phyloP scores from a whole-genome alignment of 2,329 filamentous ascomycete genomes.

The Ophiostoma piceae region DNA sequence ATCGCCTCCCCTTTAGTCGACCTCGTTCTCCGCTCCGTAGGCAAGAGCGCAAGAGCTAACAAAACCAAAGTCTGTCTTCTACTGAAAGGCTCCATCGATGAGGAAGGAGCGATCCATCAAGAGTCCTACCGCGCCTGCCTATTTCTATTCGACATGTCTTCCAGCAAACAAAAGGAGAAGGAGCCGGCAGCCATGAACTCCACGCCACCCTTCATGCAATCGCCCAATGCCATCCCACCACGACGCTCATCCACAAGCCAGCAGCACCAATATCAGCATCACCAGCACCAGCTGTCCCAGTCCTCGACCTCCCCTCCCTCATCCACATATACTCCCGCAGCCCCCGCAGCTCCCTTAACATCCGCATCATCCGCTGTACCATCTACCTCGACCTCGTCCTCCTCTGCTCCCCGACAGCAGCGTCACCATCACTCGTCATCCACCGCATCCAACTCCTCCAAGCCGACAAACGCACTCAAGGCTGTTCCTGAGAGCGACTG shows the following conservation, averaged over 20 bases:
- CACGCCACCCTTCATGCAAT: slow-evolving; percentile 38
- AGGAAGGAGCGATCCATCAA: slow-evolving; percentile 12
- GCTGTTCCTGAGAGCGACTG: slow-evolving; percentile 59
- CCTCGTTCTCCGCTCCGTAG: slow-evolving; percentile 1
- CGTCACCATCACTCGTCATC: slow-evolving; percentile 16
- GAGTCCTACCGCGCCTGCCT: slow-evolving; percentile 9
- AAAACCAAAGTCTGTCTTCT: not conserved
- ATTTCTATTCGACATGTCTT: slow-evolving; percentile 12
- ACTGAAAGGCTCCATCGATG: not conserved
- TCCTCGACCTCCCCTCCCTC: not conserved
- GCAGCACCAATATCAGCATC: slow-evolving; percentile 31
- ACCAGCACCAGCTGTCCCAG: not conserved
- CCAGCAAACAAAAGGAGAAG: slow-evolving; percentile 25
- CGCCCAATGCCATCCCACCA: slow-evolving; percentile 65
- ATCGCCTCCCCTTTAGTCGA: not conserved
- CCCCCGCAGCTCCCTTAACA: not conserved
- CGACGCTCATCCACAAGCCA: slow-evolving; percentile 64
- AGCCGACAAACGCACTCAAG: slow-evolving; percentile 34
- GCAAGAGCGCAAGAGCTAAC: not conserved
- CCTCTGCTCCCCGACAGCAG: slow-evolving; percentile 9
- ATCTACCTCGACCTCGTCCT: not conserved
- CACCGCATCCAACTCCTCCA: slow-evolving; percentile 3
- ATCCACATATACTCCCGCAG: not conserved
- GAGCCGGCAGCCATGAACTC: slow-evolving; percentile 27
- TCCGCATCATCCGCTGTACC: slow-evolving; percentile 10